Percentiles rank a stretch among this genome's conserved stretches.
phyloP scores from a whole-genome alignment of 2,329 filamentous ascomycete species.

The Xylariaceae sp. region DNA sequence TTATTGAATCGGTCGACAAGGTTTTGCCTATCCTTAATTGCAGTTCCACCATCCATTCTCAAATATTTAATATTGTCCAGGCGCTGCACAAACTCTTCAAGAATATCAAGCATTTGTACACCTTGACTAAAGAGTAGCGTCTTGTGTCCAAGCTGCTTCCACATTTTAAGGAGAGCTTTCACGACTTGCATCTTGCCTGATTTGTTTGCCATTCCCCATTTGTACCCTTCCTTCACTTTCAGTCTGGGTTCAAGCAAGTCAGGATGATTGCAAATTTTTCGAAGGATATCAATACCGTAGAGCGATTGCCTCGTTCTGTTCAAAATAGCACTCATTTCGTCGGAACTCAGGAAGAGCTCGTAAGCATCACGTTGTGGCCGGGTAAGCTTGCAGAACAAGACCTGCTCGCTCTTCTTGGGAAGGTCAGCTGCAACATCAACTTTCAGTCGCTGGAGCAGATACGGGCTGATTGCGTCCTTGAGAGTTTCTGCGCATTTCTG shows the following conservation, averaged over 20 bases:
- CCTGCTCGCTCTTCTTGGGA: slow-evolving; percentile 93
- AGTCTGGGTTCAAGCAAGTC: slow-evolving; percentile 73
- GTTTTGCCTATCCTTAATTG: slow-evolving; percentile 82
- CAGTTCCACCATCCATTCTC: slow-evolving; percentile 92
- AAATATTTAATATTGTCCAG: slow-evolving; percentile 74
- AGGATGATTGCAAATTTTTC: slow-evolving; percentile 98
- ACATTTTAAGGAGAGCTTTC: slow-evolving; percentile 81
- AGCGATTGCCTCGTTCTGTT: slow-evolving; percentile 76
- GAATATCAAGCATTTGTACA: slow-evolving; percentile 91
- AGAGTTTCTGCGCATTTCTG: slow-evolving; percentile 92
- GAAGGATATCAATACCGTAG: slow-evolving; percentile 86
- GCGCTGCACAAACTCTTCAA: slow-evolving; percentile 76
- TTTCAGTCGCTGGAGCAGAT: slow-evolving; percentile 89
- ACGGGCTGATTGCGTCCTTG: slow-evolving; percentile 91
- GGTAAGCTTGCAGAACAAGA: slow-evolving; percentile 93
- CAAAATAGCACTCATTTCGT: slow-evolving; percentile 83
- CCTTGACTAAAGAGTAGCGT: slow-evolving; percentile 92
- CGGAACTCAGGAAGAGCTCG: slow-evolving; percentile 76
- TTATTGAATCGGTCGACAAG: slow-evolving; percentile 94
- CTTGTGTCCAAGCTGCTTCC: slow-evolving; percentile 90
- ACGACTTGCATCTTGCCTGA: slow-evolving; percentile 97
- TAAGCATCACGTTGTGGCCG: slow-evolving; percentile 78
- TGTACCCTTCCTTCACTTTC: slow-evolving; percentile 63
- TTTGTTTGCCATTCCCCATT: slow-evolving; percentile 76
- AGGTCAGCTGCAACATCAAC: slow-evolving; percentile 91